A percentile compares a stretch with the other conserved stretches of the same genome.
Evolutionary conservation across 345 rosid species (phyloP).

Genomic region (Euclidium syriacum): DNA sequence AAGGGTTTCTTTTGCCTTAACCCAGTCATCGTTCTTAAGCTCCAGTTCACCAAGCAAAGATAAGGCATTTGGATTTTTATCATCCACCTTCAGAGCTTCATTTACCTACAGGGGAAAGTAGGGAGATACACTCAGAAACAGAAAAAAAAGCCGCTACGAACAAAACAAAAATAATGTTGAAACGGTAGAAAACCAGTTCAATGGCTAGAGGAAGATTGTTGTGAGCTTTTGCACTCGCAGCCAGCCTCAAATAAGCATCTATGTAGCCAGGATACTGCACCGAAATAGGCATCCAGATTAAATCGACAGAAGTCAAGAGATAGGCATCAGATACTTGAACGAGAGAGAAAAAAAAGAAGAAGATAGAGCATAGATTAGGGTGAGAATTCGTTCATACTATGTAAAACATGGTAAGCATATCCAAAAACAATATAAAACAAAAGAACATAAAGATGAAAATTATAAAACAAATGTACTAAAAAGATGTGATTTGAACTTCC

Average conservation of each 20-base stretch:
- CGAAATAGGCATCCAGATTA: conserved; percentile 10
- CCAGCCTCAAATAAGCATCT: conserved; percentile 94
- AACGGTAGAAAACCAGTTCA: conserved; percentile 63
- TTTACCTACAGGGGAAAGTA: conserved; percentile 48
- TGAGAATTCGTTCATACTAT: neutral
- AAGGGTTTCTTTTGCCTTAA: conserved; percentile 95
- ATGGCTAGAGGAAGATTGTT: conserved; percentile 88
- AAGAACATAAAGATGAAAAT: neutral
- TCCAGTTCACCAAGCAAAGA: conserved; percentile 97
- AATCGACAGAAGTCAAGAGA: conserved; percentile 1
- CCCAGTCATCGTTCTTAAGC: conserved; percentile 99
- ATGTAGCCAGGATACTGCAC: conserved; percentile 82
- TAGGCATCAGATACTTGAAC: neutral
- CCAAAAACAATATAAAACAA: neutral
- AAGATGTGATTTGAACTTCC: neutral
- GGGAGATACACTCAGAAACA: neutral
- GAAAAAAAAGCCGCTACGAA: conserved; percentile 5
- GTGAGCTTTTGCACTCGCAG: conserved; percentile 82
- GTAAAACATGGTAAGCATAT: neutral
- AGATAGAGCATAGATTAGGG: conserved; percentile 15
- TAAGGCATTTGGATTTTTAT: conserved; percentile 78
- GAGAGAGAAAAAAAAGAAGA: conserved; percentile 10
- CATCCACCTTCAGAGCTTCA: conserved; percentile 88
- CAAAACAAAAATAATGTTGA: neutral
- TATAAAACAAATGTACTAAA: neutral